Evolutionary conservation across 192 early-diverging fungal species (phyloP).

Genomic region (Powellomyces hirtus): DNA sequence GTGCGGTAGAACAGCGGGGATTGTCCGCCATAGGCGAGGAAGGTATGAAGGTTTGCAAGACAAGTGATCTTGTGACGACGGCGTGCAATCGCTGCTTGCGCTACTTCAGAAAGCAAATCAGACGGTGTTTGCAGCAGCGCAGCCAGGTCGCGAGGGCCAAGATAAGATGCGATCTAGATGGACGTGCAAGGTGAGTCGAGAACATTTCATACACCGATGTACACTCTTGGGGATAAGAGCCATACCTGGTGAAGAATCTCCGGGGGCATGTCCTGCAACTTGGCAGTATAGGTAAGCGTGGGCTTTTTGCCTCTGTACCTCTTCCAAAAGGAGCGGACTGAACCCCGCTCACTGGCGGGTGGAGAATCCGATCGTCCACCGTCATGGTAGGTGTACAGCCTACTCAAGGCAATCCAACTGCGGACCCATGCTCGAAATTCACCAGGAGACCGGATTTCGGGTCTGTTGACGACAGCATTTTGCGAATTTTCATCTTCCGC

Average conservation of each 20-base stretch:
- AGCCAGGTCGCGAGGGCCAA: slow-evolving; percentile 14
- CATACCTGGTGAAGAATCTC: slow-evolving; percentile 19
- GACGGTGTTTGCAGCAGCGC: slow-evolving; percentile 23
- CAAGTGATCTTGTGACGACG: slow-evolving; percentile 24
- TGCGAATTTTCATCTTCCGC: not conserved
- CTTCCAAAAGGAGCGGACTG: not conserved
- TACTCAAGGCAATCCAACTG: slow-evolving; percentile 27
- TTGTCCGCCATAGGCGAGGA: slow-evolving; percentile 26
- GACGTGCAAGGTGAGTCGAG: not conserved
- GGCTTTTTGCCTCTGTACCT: not conserved
- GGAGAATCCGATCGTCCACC: too few species aligned
- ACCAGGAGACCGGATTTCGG: slow-evolving; percentile 13
- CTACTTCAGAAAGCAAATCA: not conserved
- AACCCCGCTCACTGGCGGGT: too few species aligned
- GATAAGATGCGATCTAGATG: slow-evolving; percentile 21
- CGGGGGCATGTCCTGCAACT: slow-evolving; percentile 18
- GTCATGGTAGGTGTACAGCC: slow-evolving; percentile 19
- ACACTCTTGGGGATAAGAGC: not conserved
- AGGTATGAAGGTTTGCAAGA: slow-evolving; percentile 20
- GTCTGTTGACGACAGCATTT: not conserved
- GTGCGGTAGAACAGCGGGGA: slow-evolving; percentile 39
- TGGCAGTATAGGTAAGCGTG: not conserved
- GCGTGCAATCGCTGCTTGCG: slow-evolving; percentile 16
- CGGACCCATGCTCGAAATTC: slow-evolving; percentile 25
- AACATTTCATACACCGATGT: not conserved